Base-by-base conservation (phyloP, 2,329 filamentous ascomycete species). In the Bipolaris sorokiniana region DNA sequence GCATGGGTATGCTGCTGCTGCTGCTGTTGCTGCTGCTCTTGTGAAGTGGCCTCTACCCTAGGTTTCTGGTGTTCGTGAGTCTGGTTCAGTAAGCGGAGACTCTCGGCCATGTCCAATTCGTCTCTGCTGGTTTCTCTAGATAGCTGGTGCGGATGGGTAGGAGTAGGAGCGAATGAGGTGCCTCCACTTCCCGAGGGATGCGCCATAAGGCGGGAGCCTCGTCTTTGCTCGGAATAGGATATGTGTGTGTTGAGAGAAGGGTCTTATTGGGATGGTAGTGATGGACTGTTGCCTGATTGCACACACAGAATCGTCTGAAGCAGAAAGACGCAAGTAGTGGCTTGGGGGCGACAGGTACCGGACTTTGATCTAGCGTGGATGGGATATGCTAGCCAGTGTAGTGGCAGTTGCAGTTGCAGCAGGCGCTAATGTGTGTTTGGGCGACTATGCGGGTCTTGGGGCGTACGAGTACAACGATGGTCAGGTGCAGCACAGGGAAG, bases 31-130 rank as follows among this genome's bases (percentile, higher is more conserved):
- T 66, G 63, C 37, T 64, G 65, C 38, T 57, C 61, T 42, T 67
- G 64, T 13, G 65, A 53, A 6, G 59, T 57, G 7, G 65, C 61
- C 41, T 58, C 52, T 22, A 57, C 51, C 56, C 66, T 66, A 34
- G 66, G 53, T 20, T 64, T 58, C 36, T 66, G 67, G 41, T 65
- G 60, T 44, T 71, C 71, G 62, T 81, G 78, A 9, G 79, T 77
- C 57, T 81, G 80, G 54, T 79, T 80, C 37, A 82, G 61, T 48
- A 73, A 62, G 52, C 68, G 74, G 23, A 83, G 77, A 59, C 79
- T 79, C 59, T 78, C 76, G 11, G 81, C 81, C 67, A 80, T 76
- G 65, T 83, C 81, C 23, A 82, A 72, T 62, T 83, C 81, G 70
- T 82, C 78, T 62, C 77, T 77, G 52, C 81, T 82, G 3, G 78